Conservation (phyloP, 1,139 yeast species). For the Eremothecium sinecaudum region DNA sequence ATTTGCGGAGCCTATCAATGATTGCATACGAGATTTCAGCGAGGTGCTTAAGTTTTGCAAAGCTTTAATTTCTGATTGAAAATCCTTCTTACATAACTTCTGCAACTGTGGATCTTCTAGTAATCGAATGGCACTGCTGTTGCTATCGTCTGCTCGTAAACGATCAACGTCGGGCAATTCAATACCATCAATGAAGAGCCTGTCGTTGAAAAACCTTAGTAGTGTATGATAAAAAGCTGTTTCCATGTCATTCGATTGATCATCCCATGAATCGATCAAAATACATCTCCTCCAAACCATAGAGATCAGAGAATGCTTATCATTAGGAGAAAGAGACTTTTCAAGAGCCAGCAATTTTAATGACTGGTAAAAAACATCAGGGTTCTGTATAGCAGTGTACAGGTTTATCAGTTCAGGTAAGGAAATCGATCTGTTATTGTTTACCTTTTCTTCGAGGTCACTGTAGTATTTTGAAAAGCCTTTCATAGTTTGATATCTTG, state of each 20-base stretch:
- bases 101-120: no score
- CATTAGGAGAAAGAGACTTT: slow-evolving; percentile 26
- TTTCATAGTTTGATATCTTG: slow-evolving; percentile 11
- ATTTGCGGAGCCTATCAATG: slow-evolving; percentile 34
- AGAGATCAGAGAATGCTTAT: slow-evolving; percentile 28
- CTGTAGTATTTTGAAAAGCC: slow-evolving; percentile 14
- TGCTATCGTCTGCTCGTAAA: no score
- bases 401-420: slow-evolving; percentile 45
- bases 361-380: slow-evolving; percentile 35
- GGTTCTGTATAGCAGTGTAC: slow-evolving; percentile 43
- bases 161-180: no score
- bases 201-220: slow-evolving; percentile 28
- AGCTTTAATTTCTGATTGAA: no score
- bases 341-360: slow-evolving; percentile 35
- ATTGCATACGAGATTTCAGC: slow-evolving; percentile 23
- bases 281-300: slow-evolving; percentile 58
- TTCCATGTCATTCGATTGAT: slow-evolving; percentile 36
- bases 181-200: slow-evolving; percentile 23
- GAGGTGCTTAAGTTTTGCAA: no score
- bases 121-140: no score
- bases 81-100: no score
- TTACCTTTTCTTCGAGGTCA: slow-evolving; percentile 10
- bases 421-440: slow-evolving; percentile 34
- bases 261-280: slow-evolving; percentile 50
- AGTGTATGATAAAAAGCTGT: slow-evolving; percentile 44